These are phyloP conservation scores for Trichophyton equinum DNA, from an alignment of 2,329 filamentous ascomycete species.

Conservation along the genomic window DNA sequence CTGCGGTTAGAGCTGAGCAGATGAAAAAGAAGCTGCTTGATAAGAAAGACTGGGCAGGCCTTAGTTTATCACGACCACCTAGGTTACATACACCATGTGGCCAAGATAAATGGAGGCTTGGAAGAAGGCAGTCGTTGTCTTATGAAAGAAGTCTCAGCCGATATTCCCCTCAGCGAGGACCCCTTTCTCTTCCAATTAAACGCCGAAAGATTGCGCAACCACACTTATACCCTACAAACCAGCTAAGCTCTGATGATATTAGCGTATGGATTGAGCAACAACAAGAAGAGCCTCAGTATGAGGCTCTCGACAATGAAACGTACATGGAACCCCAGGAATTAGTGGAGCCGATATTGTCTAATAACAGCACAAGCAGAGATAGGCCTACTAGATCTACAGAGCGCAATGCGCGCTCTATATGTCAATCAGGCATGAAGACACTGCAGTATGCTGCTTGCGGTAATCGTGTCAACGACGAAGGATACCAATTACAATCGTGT, in stretches of 20 bases:
- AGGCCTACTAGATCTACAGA: background rate
- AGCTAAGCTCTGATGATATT: conserved; percentile 11
- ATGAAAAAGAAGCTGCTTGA: conserved; percentile 19
- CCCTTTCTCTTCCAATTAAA: background rate
- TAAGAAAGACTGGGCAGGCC: conserved; percentile 27
- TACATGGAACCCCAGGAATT: conserved; percentile 14
- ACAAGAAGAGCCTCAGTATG: background rate
- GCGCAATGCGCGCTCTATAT: background rate
- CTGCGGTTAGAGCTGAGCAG: background rate
- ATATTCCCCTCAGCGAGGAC: background rate
- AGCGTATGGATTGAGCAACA: conserved; percentile 13
- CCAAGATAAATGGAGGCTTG: conserved; percentile 8
- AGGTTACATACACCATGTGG: conserved; percentile 17
- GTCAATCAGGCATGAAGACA: background rate
- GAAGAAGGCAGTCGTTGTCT: background rate
- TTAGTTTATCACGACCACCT: conserved; percentile 25
- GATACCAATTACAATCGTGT: background rate
- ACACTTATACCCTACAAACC: conserved; percentile 12
- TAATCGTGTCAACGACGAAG: no score
- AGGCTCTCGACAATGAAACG: background rate
- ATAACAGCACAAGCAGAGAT: conserved; percentile 14
- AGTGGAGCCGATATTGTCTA: conserved; percentile 27
- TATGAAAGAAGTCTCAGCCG: no score
- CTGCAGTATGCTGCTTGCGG: background rate
- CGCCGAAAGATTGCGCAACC: conserved; percentile 13